Conservation (phyloP, 106 monocot genomes). For the Dioscorea zingiberensis region DNA sequence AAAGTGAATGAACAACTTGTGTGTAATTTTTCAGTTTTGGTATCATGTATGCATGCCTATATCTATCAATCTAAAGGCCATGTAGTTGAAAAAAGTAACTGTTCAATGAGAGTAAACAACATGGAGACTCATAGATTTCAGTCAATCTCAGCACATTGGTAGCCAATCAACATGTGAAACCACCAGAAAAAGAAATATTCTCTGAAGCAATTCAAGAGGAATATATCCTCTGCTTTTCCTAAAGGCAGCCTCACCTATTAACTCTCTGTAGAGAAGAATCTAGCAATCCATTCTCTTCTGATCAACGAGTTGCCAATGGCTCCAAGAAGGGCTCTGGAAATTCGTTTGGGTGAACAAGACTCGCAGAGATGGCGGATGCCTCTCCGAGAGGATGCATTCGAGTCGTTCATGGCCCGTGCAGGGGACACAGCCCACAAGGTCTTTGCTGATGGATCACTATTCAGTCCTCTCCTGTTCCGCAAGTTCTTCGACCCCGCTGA, state of each 20-base stretch:
- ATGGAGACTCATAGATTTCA: no score
- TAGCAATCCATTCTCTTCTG: not conserved
- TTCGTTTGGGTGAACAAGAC: conserved; percentile 25
- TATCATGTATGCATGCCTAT: no score
- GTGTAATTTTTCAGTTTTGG: no score
- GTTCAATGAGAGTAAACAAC: no score
- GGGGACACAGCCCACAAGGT: conserved; percentile 33
- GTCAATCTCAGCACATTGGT: no score
- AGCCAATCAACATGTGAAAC: no score
- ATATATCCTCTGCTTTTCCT: conserved; percentile 32
- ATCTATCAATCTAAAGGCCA: no score
- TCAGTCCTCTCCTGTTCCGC: conserved; percentile 77
- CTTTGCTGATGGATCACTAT: conserved; percentile 76
- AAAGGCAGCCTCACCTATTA: conserved; percentile 1
- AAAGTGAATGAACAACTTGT: no score
- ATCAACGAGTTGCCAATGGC: conserved; percentile 20
- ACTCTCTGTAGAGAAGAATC: conserved; percentile 15
- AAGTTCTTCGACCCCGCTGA: conserved; percentile 97
- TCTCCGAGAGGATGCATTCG: conserved; percentile 58
- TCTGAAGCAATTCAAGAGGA: conserved; percentile 25
- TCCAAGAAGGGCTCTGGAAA: conserved; percentile 30
- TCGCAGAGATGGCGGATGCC: conserved; percentile 61
- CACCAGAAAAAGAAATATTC: no score
- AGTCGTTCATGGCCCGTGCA: conserved; percentile 21
- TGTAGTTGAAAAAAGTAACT: no score